These are phyloP conservation scores for Hydnum rufescens DNA, from an alignment of 768 basidiomycete genomes.

Conservation along the genomic window DNA sequence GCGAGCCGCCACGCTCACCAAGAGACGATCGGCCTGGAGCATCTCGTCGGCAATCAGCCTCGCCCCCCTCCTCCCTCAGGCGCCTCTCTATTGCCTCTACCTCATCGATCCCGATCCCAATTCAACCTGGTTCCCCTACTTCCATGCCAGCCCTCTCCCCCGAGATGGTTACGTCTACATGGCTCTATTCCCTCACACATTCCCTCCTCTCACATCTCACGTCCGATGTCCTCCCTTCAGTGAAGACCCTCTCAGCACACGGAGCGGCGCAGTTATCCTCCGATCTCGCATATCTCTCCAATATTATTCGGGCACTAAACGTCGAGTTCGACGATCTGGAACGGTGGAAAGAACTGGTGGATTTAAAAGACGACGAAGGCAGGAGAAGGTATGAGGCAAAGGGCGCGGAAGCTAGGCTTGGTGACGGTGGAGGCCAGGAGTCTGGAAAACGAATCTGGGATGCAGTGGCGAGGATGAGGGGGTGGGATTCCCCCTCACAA, in stretches of 20 bases:
- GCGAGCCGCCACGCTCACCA: not conserved
- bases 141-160: conserved; percentile 27
- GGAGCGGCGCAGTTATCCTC: conserved; percentile 72
- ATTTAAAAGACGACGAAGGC: conserved; percentile 31
- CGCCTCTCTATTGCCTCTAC: conserved; percentile 3
- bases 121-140: conserved; percentile 3
- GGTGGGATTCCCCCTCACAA: too few relatives aligned
- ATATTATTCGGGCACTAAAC: conserved; percentile 78
- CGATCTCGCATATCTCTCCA: conserved; percentile 77
- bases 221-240: conserved; percentile 43
- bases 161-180: conserved; percentile 71
- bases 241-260: conserved; percentile 35
- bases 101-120: not conserved
- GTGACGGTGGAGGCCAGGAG: not conserved
- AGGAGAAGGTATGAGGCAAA: conserved; percentile 8
- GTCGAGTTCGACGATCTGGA: conserved; percentile 69
- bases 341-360: conserved; percentile 55
- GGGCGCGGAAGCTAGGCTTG: conserved; percentile 1
- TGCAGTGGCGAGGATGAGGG: conserved; percentile 11
- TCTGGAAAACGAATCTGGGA: conserved; percentile 7
- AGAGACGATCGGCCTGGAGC: not conserved
- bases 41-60: not conserved
- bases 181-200: conserved; percentile 81
- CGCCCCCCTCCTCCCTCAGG: not conserved
- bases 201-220: conserved; percentile 61